Evolutionary conservation across 2,329 filamentous ascomycete genomes (phyloP).

Genomic region (Botrytis fabae): DNA sequence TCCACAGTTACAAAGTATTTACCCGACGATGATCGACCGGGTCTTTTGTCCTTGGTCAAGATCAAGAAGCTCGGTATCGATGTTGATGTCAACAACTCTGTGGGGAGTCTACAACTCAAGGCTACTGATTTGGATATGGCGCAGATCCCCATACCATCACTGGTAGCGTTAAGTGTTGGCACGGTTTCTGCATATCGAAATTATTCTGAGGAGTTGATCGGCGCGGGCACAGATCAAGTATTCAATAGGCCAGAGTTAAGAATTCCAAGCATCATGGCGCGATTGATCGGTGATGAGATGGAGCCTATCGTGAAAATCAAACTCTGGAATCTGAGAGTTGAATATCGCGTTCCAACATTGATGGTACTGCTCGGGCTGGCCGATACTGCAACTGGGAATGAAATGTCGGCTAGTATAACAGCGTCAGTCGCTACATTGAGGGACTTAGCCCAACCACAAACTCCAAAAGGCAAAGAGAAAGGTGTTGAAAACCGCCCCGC

Average conservation of each 20-base stretch:
- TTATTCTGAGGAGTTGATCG: slow-evolving; percentile 68
- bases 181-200: slow-evolving; percentile 64
- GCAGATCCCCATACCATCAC: slow-evolving; percentile 80
- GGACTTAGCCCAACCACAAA: slow-evolving; percentile 57
- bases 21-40: slow-evolving; percentile 91
- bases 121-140: slow-evolving; percentile 67
- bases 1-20: slow-evolving; percentile 91
- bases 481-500: slow-evolving; percentile 7
- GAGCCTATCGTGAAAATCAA: slow-evolving; percentile 89
- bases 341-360: slow-evolving; percentile 83
- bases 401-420: slow-evolving; percentile 73
- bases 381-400: slow-evolving; percentile 66
- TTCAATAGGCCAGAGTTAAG: slow-evolving; percentile 35
- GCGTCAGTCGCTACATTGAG: slow-evolving; percentile 78
- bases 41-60: slow-evolving; percentile 72
- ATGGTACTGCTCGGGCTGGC: slow-evolving; percentile 75
- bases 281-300: slow-evolving; percentile 91
- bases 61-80: slow-evolving; percentile 63
- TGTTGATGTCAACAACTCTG: slow-evolving; percentile 63
- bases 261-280: slow-evolving; percentile 75
- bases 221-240: slow-evolving; percentile 45
- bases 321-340: slow-evolving; percentile 77
- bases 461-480: slow-evolving; percentile 24
- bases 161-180: slow-evolving; percentile 76
- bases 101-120: slow-evolving; percentile 65